These are phyloP conservation scores for Eucalyptus pumila DNA, from an alignment of 345 rosid species.

Conservation along the genomic window DNA sequence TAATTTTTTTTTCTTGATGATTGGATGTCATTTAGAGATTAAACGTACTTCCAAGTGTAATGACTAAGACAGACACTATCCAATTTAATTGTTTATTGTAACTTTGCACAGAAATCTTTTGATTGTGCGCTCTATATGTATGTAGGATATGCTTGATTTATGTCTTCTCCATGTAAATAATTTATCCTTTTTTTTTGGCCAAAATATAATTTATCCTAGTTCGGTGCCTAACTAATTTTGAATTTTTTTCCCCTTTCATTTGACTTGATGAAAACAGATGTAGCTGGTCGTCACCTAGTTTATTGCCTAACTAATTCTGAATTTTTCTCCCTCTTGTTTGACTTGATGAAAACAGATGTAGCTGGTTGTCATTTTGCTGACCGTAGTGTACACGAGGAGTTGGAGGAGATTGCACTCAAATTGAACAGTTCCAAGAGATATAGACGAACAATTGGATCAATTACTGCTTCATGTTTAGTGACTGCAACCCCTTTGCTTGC, in stretches of 20 bases:
- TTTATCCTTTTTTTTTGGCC: neutral
- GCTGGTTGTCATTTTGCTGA: neutral
- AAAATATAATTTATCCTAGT: neutral
- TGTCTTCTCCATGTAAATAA: neutral
- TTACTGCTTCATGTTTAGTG: slow-evolving; percentile 65
- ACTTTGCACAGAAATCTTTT: neutral
- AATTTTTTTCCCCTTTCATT: neutral
- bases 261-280: neutral
- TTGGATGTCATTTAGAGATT: neutral
- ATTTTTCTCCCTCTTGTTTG: neutral
- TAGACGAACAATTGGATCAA: slow-evolving; percentile 75
- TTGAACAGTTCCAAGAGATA: slow-evolving; percentile 61
- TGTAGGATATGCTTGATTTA: neutral
- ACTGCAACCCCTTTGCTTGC: slow-evolving; percentile 74
- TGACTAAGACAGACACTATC: neutral
- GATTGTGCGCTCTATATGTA: neutral
- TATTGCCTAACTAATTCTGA: neutral
- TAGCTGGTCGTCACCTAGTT: neutral
- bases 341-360: neutral
- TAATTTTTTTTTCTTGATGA: neutral
- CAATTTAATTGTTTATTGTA: neutral
- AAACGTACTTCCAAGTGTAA: neutral
- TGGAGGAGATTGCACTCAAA: slow-evolving; percentile 50
- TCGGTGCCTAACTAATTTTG: neutral
- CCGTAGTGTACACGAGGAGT: slow-evolving; percentile 19